Percentiles rank a stretch among this genome's conserved stretches.
phyloP scores from a whole-genome alignment of 306 rosid genomes.

The Hippophae gyantsensis region DNA sequence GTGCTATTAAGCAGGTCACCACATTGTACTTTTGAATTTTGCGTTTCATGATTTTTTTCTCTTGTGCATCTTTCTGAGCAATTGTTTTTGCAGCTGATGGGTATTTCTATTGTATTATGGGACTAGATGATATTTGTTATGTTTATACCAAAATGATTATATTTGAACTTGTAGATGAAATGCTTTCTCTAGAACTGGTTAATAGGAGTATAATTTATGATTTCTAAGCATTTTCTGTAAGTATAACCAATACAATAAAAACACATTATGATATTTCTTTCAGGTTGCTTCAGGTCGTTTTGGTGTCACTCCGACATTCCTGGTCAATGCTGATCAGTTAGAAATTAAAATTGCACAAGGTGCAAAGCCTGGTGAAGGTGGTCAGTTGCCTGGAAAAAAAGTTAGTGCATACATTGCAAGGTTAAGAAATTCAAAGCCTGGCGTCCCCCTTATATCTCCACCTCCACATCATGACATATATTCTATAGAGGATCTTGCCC shows the following conservation, averaged over 20 bases:
- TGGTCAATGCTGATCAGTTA: slow-evolving; percentile 93
- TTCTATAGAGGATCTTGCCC: slow-evolving; percentile 99
- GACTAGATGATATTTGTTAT: not conserved
- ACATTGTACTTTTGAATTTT: no score
- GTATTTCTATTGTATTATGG: no score
- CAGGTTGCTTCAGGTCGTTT: slow-evolving; percentile 99
- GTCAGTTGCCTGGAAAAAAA: slow-evolving; percentile 97
- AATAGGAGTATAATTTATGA: not conserved
- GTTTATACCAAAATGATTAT: slow-evolving; percentile 13
- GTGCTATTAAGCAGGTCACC: slow-evolving; percentile 95
- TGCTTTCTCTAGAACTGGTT: slow-evolving; percentile 2
- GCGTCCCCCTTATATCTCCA: slow-evolving; percentile 98
- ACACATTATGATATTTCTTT: slow-evolving; percentile 18
- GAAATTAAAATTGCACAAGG: slow-evolving; percentile 99
- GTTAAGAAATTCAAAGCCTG: slow-evolving; percentile 97
- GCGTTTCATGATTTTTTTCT: no score
- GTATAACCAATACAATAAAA: slow-evolving; percentile 1
- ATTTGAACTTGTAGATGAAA: slow-evolving; percentile 9
- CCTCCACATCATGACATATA: slow-evolving; percentile 99
- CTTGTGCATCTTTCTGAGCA: no score
- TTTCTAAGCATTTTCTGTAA: slow-evolving; percentile 4
- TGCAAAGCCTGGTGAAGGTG: slow-evolving; percentile 99
- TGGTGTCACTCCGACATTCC: slow-evolving; percentile 99
- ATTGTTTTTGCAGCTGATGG: no score
- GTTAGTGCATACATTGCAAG: slow-evolving; percentile 97